Conservation (phyloP, 1,284 basidiomycete species). For the Papiliotrema terrestris region DNA sequence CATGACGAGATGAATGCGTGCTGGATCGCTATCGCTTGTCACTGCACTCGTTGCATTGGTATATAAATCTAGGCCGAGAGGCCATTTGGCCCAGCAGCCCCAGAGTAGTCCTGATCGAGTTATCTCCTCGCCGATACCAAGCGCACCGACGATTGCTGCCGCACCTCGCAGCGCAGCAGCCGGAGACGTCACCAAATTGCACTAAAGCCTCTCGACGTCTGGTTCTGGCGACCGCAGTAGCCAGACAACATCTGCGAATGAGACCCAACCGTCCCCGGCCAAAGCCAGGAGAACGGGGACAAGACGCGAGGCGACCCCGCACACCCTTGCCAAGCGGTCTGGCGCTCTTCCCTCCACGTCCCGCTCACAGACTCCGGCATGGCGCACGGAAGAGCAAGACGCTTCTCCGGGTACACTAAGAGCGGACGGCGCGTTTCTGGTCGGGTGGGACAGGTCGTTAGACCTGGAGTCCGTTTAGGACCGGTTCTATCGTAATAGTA, state of each 20-base stretch:
- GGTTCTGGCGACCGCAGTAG: conserved; percentile 10
- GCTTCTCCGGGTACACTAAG: conserved; percentile 33
- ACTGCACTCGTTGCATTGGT: background rate
- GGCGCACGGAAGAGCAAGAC: background rate
- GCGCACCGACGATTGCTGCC: conserved; percentile 4
- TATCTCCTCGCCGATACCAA: conserved; percentile 30
- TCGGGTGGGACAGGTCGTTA: conserved; percentile 44
- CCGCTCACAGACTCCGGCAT: no score
- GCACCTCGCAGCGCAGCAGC: background rate
- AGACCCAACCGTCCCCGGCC: background rate
- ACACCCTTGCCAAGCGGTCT: conserved; percentile 42
- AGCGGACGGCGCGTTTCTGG: conserved; percentile 47
- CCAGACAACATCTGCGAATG: background rate
- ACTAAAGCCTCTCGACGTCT: conserved; percentile 47
- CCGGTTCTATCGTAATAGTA: conserved; percentile 16
- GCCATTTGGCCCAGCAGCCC: conserved; percentile 45
- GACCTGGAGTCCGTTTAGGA: conserved; percentile 43
- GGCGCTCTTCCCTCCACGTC: conserved; percentile 28
- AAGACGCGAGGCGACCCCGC: conserved; percentile 36
- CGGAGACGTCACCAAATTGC: conserved; percentile 51
- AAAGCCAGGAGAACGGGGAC: background rate
- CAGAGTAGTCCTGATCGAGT: conserved; percentile 54
- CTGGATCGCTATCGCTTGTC: background rate
- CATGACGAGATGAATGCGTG: background rate
- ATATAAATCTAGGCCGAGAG: conserved; percentile 47